Evolutionary conservation across 352 stramenopile genomes (phyloP).

Genomic region (Phytophthora palmivora): DNA sequence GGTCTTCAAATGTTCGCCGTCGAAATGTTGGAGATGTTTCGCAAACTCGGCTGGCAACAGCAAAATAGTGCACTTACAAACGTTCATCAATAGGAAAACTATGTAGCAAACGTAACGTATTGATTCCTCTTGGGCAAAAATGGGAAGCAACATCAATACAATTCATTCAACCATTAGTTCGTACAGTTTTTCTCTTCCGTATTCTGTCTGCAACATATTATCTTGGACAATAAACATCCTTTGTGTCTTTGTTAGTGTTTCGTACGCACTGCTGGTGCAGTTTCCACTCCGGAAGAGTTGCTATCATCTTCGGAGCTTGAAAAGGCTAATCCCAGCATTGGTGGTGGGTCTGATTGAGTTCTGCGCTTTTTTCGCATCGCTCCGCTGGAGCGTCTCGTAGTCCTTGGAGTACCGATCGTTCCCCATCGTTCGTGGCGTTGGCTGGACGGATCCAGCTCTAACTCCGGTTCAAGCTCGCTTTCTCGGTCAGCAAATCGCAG

Average conservation of each 20-base stretch:
- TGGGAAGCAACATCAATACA: no score
- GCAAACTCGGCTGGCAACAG: no score
- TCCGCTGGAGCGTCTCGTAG: conserved; percentile 7
- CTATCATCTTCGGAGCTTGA: conserved; percentile 38
- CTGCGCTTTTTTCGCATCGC: conserved; percentile 19
- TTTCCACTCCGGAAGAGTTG: conserved; percentile 9
- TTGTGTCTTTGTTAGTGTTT: neutral
- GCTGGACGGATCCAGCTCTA: conserved; percentile 26
- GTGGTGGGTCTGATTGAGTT: conserved; percentile 34
- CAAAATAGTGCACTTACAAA: neutral
- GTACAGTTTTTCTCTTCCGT: neutral
- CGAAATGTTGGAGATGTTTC: no score
- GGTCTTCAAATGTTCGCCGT: no score
- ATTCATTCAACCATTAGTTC: neutral
- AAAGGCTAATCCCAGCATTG: conserved; percentile 29
- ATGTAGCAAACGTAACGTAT: no score
- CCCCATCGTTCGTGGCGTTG: conserved; percentile 14
- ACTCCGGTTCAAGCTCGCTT: conserved; percentile 28
- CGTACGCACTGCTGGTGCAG: neutral
- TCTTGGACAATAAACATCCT: neutral
- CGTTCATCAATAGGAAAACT: no score
- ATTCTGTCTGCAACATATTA: no score
- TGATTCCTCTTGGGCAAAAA: no score
- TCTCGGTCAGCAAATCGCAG: conserved; percentile 31
- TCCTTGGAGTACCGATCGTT: neutral